Evolutionary conservation across 1,284 basidiomycete genomes (phyloP).

Genomic region (Trichosporon sp.): DNA sequence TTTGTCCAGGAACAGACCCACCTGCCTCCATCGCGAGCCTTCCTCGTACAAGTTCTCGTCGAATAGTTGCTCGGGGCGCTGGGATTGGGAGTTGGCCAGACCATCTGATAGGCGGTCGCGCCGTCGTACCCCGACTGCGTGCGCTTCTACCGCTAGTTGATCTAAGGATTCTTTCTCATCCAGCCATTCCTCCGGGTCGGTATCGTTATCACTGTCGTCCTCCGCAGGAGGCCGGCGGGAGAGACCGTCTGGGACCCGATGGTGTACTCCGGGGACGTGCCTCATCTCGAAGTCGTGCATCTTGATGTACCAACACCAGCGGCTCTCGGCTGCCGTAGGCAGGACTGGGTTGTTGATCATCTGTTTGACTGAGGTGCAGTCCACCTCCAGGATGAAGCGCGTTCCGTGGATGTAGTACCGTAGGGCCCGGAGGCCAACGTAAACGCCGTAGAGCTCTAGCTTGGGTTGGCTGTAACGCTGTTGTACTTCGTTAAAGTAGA

Average conservation of each 20-base stretch:
- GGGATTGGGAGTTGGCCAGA: not conserved
- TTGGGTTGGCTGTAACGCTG: slow-evolving; percentile 12
- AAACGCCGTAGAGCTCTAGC: slow-evolving; percentile 11
- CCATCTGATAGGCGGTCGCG: not conserved
- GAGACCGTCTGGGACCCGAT: slow-evolving; percentile 3
- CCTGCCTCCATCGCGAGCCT: not conserved
- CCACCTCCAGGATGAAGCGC: slow-evolving; percentile 5
- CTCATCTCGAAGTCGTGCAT: slow-evolving; percentile 5
- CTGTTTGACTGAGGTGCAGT: slow-evolving; percentile 9
- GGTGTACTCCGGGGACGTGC: not conserved
- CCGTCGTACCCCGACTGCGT: not conserved
- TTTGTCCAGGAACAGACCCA: not conserved
- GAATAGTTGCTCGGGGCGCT: too few relatives aligned
- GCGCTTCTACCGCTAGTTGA: not conserved
- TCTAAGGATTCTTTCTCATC: not conserved
- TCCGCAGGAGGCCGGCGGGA: not conserved
- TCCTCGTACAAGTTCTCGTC: not conserved
- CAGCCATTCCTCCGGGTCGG: slow-evolving; percentile 6
- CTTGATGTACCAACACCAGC: slow-evolving; percentile 14
- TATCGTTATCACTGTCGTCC: not conserved
- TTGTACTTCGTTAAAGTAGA: slow-evolving; percentile 14
- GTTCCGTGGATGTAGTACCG: slow-evolving; percentile 2
- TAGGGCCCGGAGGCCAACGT: not conserved
- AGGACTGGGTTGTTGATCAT: slow-evolving; percentile 7
- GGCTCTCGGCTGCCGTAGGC: slow-evolving; percentile 4